Evolutionary conservation across 192 early-diverging fungal genomes (phyloP), one percentile per base, ranked within the genome.

Genomic region (Lobosporangium transversale): DNA sequence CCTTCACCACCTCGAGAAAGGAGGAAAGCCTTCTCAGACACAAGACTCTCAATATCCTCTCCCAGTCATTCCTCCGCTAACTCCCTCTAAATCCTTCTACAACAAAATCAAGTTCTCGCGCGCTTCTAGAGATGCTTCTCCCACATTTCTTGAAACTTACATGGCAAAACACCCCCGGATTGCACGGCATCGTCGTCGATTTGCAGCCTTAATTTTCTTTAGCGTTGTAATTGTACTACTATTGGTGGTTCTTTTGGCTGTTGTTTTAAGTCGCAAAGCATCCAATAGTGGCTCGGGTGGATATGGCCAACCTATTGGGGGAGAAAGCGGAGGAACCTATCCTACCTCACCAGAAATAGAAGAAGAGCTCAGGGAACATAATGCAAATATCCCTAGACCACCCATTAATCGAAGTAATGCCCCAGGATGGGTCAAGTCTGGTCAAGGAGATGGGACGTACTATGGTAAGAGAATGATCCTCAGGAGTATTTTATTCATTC

Each of bases 401-500:
- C 71, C 71, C 2, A 67, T 76, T 36, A 76, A 76, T 26, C 58
- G 29, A 5, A 66, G 63, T 44, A 59, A 67, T 52, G 71, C 36
- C 0, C 12, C 51, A 14, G 58, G 71, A 37, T 76, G 71, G 71
- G 54, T 57, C 0, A 20, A 14, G 43, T 26, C 49, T 2, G 83
- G 83, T 1, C 43, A 68, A 55, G 84, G 84, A 26, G 80, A 86
- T 37, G 84, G 74, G 6, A 86, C 84, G 14, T 86, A 66, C 53
- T 86, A 86, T 52, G 81, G 84, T 83, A 78, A 45, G 23, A 15
- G 27, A 48, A 6, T 48, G 15, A 11, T n/a, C n/a, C 23, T 23
- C 9, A 49, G 47, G 47, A 12, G 47, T 49, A 6, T 49, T 21
- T 49, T 14, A 17, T 6, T 20, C 10, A 48, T 3, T 67, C 3